phyloP scores from a whole-genome alignment of 768 basidiomycete species.

The Harrya chromipes region DNA sequence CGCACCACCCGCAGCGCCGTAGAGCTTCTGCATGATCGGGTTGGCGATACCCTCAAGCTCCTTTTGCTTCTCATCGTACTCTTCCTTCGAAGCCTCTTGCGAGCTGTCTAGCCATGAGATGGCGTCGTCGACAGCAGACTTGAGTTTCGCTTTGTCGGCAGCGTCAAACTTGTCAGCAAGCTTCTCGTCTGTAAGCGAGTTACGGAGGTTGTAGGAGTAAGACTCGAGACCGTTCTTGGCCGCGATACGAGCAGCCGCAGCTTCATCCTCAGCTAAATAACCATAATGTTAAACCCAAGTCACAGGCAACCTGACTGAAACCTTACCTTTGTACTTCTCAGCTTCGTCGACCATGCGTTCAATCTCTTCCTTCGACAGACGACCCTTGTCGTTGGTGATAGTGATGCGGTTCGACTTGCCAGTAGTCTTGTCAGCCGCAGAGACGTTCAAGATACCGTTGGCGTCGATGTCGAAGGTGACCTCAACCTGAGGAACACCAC shows the following conservation, averaged over 20 bases:
- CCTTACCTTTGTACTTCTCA: conserved; percentile 82
- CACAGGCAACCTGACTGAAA: background rate
- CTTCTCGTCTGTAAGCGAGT: conserved; percentile 83
- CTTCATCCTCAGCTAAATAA: conserved; percentile 74
- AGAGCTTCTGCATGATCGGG: conserved; percentile 72
- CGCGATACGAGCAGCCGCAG: conserved; percentile 74
- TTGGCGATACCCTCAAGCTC: conserved; percentile 85
- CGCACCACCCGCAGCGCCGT: conserved; percentile 50
- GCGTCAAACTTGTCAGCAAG: conserved; percentile 85
- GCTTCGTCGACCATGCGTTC: conserved; percentile 97
- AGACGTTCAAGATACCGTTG: conserved; percentile 95
- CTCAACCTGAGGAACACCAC: conserved; percentile 96
- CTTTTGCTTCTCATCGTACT: conserved; percentile 91
- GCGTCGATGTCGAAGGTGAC: conserved; percentile 99
- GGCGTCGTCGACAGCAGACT: conserved; percentile 75
- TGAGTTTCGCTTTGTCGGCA: conserved; percentile 81
- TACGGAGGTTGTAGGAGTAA: conserved; percentile 92
- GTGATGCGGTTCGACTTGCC: conserved; percentile 94
- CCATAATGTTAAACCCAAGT: conserved; percentile 8
- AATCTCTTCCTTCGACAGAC: conserved; percentile 95
- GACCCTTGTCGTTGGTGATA: conserved; percentile 96
- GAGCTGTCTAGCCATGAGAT: conserved; percentile 85
- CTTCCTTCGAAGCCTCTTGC: conserved; percentile 90
- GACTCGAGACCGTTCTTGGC: conserved; percentile 94
- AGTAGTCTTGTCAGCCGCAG: conserved; percentile 93